Conservation (phyloP, 768 basidiomycete species). For the Lentinula aciculospora region DNA sequence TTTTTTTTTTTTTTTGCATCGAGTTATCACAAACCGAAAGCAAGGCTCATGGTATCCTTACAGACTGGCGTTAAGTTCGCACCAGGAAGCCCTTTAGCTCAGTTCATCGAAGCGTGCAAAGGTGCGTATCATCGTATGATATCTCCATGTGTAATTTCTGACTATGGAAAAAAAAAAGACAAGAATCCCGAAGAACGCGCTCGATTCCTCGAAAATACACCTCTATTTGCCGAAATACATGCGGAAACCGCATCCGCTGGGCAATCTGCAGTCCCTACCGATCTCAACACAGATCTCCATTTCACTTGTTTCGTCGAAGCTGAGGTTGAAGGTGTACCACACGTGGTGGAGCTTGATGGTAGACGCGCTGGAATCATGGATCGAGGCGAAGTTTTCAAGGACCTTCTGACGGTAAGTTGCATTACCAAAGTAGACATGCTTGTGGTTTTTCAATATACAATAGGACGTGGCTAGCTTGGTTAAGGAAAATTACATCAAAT, state of each 20-base stretch:
- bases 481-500: conserved; percentile 52
- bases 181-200: conserved; percentile 73
- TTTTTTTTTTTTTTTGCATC: not conserved
- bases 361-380: conserved; percentile 75
- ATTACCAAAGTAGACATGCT: not conserved
- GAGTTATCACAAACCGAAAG: not conserved
- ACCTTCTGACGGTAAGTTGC: conserved; percentile 49
- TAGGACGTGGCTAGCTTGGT: conserved; percentile 62
- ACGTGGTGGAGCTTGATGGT: conserved; percentile 81
- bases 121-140: conserved; percentile 28
- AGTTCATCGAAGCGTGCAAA: conserved; percentile 62
- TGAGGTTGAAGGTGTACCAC: not conserved
- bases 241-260: conserved; percentile 61
- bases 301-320: conserved; percentile 85
- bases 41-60: not conserved
- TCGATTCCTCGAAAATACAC: conserved; percentile 65
- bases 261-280: conserved; percentile 58
- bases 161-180: conserved; percentile 28
- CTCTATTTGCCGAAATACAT: conserved; percentile 77
- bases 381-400: conserved; percentile 48
- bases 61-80: conserved; percentile 54
- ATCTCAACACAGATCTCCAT: conserved; percentile 73
- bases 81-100: conserved; percentile 54
- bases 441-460: not conserved
- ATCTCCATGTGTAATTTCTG: not conserved